Percentiles rank a stretch among this genome's conserved stretches.
Conservation (phyloP, 805 yeast genomes). For the Yarrowia sp. region DNA sequence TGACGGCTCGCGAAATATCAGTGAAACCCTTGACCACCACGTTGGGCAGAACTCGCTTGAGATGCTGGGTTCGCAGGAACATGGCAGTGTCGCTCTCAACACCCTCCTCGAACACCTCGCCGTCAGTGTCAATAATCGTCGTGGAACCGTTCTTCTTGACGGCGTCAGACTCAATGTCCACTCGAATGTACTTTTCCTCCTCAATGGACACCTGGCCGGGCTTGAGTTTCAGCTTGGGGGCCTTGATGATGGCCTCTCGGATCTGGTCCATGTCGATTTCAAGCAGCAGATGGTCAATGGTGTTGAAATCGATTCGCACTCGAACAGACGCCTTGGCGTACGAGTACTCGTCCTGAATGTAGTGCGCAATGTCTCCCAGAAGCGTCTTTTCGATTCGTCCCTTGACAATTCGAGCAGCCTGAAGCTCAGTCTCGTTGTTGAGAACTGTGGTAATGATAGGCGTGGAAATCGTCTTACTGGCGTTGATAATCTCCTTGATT, state of each 20-base stretch:
- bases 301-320: constrained; percentile 78
- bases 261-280: constrained; percentile 88
- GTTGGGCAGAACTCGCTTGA: constrained; percentile 82
- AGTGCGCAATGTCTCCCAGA: constrained; percentile 83
- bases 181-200: constrained; percentile 66
- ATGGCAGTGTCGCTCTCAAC: constrained; percentile 55
- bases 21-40: constrained; percentile 94
- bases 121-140: constrained; percentile 50
- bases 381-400: constrained; percentile 95
- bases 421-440: constrained; percentile 92
- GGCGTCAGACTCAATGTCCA: constrained; percentile 65
- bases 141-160: constrained; percentile 56
- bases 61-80: constrained; percentile 86
- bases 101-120: constrained; percentile 44
- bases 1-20: constrained; percentile 93
- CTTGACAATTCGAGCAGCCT: constrained; percentile 98
- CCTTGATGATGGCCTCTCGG: constrained; percentile 77
- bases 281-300: constrained; percentile 88
- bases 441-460: constrained; percentile 95
- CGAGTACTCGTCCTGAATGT: constrained; percentile 91
- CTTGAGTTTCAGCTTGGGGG: constrained; percentile 87
- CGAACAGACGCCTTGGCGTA: constrained; percentile 78
- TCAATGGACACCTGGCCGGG: constrained; percentile 72
- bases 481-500: constrained; percentile 97
- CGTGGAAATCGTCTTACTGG: constrained; percentile 91